Evolutionary conservation across 495 filamentous ascomycete genomes (phyloP), one percentile per base, ranked within the genome.

Genomic region (Sporormia fimetaria): DNA sequence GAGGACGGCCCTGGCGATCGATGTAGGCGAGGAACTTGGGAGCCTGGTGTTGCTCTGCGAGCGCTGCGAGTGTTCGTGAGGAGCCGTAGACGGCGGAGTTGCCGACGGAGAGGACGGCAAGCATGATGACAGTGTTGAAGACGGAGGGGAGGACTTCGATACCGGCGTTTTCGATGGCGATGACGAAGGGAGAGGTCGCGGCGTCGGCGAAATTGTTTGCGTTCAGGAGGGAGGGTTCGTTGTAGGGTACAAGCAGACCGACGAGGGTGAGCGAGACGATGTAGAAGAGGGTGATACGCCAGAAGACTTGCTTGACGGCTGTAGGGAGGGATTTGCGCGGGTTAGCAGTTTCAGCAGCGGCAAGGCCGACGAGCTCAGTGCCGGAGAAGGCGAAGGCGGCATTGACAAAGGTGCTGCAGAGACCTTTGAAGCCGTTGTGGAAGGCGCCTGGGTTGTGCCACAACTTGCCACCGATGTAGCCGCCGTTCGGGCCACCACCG

Each of bases 301-400:
- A 94, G 63, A 94, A 94, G 24, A 94, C 86, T 61, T 94, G 86
- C 59, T 92, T 92, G 54, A 87, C 75, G 29, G 86, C 86, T 0
- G 78, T 81, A 0, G 86, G 86, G 4, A 94, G 71, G 10, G 81
- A 81, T 54, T 88, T 92, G 44, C 84, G 75, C 7, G 86, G 86
- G 57, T 92, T 92, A 3, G 73, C 75, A 2, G 84, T 86, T 56
- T 94, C 86, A 26, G 86, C 86, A 26, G 85, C 85, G 20, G 86
- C 85, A 23, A 94, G 71, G 38, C 86, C 88, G 37, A 94, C 87
- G n/a, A 95, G 65, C 57, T 96, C 88, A 8, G 87, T 95, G 29
- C 88, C 88, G 3, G 84, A 74, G 51, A 94, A 96, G 40, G 88
- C 77, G 54, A 95, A 94, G 21, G 87, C 84, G 2, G 87, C 86